phyloP scores from a whole-genome alignment of 2,329 filamentous ascomycete genomes.

The Calonectria pseudoreteaudii region DNA sequence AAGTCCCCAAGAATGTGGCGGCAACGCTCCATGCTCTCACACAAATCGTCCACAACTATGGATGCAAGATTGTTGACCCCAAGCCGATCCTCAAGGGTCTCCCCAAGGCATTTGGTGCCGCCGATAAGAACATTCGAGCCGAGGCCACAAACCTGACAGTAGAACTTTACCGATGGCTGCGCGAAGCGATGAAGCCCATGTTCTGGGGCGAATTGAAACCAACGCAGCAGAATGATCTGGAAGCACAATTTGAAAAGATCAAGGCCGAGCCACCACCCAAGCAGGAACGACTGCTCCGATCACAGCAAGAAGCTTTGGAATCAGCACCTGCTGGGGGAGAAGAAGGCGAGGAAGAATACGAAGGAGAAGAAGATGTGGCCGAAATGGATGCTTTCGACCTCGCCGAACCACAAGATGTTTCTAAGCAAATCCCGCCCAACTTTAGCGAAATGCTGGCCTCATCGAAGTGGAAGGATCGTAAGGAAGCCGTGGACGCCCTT shows the following conservation, averaged over 20 bases:
- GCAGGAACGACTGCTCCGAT: conserved; percentile 87
- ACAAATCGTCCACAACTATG: conserved; percentile 91
- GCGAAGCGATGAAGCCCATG: conserved; percentile 97
- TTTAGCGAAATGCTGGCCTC: conserved; percentile 88
- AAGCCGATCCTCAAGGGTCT: conserved; percentile 90
- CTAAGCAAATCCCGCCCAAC: conserved; percentile 83
- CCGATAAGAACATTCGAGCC: conserved; percentile 97
- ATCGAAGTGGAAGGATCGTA: conserved; percentile 98
- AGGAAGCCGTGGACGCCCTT: conserved; percentile 90
- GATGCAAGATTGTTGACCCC: conserved; percentile 92
- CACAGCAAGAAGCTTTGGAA: conserved; percentile 87
- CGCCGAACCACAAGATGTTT: conserved; percentile 87
- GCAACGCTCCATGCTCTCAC: conserved; percentile 80
- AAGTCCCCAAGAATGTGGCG: conserved; percentile 88
- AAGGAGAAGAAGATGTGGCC: conserved; percentile 59
- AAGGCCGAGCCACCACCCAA: conserved; percentile 89
- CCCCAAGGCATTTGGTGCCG: conserved; percentile 93
- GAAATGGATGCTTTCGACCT: conserved; percentile 87
- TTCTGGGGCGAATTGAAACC: conserved; percentile 97
- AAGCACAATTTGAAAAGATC: conserved; percentile 92
- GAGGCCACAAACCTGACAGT: conserved; percentile 92
- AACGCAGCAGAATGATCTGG: conserved; percentile 93
- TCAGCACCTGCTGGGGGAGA: conserved; percentile 71
- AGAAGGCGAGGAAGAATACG: conserved; percentile 68
- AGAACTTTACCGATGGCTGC: conserved; percentile 96